Evolutionary conservation across 2,329 filamentous ascomycete genomes (phyloP).

Genomic region (Nannizziopsis barbatae): DNA sequence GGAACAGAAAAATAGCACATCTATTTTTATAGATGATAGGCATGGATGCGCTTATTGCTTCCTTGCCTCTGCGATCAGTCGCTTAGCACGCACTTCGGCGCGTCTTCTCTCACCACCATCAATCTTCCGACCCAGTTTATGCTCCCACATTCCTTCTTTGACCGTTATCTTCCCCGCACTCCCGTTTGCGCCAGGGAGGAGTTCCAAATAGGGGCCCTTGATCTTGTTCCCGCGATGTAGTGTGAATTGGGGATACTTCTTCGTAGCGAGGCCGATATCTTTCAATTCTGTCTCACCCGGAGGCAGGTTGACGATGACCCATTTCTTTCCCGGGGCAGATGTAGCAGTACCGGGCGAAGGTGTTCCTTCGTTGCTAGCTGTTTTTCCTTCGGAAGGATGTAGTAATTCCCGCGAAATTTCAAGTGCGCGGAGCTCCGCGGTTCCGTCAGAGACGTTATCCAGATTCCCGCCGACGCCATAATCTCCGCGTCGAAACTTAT

Average conservation of each 20-base stretch:
- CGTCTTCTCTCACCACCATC: conserved; percentile 89
- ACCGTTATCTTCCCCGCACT: conserved; percentile 56
- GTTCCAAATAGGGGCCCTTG: conserved; percentile 60
- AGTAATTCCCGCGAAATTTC: conserved; percentile 38
- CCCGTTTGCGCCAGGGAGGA: conserved; percentile 50
- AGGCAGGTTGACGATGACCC: conserved; percentile 50
- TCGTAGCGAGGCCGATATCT: conserved; percentile 35
- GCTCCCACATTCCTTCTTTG: conserved; percentile 87
- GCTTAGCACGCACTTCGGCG: conserved; percentile 79
- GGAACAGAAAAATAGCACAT: no score
- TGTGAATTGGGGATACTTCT: conserved; percentile 52
- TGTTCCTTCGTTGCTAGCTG: background rate
- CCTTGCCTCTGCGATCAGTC: conserved; percentile 57
- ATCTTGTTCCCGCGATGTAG: conserved; percentile 60
- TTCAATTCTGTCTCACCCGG: conserved; percentile 47
- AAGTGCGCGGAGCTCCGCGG: conserved; percentile 47
- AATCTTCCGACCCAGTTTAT: conserved; percentile 75
- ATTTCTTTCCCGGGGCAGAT: conserved; percentile 44
- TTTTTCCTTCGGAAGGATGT: conserved; percentile 12
- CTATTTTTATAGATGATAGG: no score
- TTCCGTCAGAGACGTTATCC: conserved; percentile 54
- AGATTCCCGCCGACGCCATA: conserved; percentile 78
- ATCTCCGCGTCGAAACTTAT: conserved; percentile 66
- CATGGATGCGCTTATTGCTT: background rate
- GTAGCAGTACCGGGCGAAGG: conserved; percentile 32